These are phyloP conservation scores for Amoebophrya sp. DNA, from an alignment of 169 alveolate species.

Conservation along the genomic window DNA sequence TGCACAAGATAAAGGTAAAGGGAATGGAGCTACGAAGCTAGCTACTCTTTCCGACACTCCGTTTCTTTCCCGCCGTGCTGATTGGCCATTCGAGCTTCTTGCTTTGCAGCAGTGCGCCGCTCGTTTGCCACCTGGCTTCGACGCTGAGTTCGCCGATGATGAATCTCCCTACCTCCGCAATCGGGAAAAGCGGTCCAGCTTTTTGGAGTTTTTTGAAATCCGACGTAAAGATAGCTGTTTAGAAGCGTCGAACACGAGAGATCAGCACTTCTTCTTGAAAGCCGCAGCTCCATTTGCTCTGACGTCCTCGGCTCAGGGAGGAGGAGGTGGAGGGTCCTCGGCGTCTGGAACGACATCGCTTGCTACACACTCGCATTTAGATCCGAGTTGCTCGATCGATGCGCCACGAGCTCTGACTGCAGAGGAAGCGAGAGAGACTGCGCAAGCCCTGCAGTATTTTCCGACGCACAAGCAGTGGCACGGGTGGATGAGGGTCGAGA, in stretches of 20 bases:
- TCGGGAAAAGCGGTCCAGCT: not conserved
- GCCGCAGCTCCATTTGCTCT: no score
- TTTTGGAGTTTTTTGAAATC: not conserved
- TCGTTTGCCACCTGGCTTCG: not conserved
- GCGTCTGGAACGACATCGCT: not conserved
- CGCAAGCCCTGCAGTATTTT: not conserved
- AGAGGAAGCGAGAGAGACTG: not conserved
- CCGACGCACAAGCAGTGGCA: not conserved
- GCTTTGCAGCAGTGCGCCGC: not conserved
- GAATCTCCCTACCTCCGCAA: not conserved
- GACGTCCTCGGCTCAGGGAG: not conserved
- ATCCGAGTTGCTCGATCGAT: not conserved
- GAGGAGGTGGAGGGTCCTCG: not conserved
- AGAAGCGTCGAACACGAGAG: not conserved
- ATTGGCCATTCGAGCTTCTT: no score
- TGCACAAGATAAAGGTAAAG: no score
- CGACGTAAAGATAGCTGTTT: not conserved
- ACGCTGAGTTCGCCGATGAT: not conserved
- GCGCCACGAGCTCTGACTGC: not conserved
- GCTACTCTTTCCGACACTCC: no score
- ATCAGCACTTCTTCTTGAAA: not conserved
- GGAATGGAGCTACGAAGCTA: no score
- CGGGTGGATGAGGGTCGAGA: not conserved
- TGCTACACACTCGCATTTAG: not conserved
- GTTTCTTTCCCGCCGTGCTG: no score